Conservation (phyloP, 2,329 filamentous ascomycete genomes). For the Aspergillus oerlinghausenensis region DNA sequence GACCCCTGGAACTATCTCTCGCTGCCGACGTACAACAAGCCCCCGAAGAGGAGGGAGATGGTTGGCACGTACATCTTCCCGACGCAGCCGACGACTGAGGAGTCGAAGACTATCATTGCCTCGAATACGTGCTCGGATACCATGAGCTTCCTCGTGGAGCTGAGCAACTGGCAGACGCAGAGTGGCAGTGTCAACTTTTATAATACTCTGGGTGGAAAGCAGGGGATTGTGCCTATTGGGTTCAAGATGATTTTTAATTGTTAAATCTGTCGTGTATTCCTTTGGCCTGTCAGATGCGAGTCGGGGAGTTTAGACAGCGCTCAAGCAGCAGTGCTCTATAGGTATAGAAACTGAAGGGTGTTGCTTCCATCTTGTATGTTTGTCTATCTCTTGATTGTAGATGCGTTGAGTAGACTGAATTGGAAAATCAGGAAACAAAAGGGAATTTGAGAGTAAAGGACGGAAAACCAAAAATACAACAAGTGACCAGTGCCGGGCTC, state of each 20-base stretch:
- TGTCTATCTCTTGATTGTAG: too few relatives aligned
- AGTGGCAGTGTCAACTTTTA: slow-evolving; percentile 12
- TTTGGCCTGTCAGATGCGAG: neutral
- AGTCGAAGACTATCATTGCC: slow-evolving; percentile 3
- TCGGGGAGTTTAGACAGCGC: neutral
- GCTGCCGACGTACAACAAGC: slow-evolving; percentile 10
- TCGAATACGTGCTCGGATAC: slow-evolving; percentile 7
- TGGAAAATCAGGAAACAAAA: neutral
- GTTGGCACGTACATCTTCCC: slow-evolving; percentile 10
- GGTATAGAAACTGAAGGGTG: neutral
- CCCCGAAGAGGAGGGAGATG: slow-evolving; percentile 1
- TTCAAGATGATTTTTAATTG: slow-evolving; percentile 16
- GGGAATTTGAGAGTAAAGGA: neutral
- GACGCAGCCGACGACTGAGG: neutral
- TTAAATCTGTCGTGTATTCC: neutral
- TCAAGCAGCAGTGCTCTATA: neutral
- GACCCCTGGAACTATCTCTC: slow-evolving; percentile 1
- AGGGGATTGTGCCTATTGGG: slow-evolving; percentile 4
- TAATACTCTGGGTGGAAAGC: slow-evolving; percentile 6
- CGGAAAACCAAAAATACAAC: neutral
- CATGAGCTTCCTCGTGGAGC: slow-evolving; percentile 15
- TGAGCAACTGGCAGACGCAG: slow-evolving; percentile 12
- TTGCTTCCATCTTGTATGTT: neutral
- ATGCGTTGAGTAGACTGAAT: too few relatives aligned
- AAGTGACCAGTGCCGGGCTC: slow-evolving; percentile 9